Evolutionary conservation across 495 filamentous ascomycete genomes (phyloP).

Genomic region (Rhypophila decipiens): DNA sequence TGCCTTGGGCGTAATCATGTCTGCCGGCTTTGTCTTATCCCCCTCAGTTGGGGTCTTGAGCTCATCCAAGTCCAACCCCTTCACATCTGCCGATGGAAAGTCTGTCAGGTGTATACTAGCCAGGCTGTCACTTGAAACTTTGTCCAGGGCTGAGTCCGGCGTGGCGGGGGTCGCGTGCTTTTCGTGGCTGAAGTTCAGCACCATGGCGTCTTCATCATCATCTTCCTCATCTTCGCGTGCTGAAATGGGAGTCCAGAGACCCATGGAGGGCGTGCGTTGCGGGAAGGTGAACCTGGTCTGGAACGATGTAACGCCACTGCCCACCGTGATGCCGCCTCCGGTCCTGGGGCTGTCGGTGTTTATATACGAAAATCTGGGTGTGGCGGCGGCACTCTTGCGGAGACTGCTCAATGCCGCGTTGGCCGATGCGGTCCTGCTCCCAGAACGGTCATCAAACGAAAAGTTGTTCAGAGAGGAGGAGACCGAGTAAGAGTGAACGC

Average conservation of each 20-base stretch:
- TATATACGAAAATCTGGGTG: constrained; percentile 3
- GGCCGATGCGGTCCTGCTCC: constrained; percentile 21
- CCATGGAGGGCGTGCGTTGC: constrained; percentile 22
- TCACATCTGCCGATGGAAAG: background rate
- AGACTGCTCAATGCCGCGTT: constrained; percentile 27
- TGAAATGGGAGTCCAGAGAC: constrained; percentile 30
- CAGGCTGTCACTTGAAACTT: background rate
- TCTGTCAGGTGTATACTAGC: background rate
- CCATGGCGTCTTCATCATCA: constrained; percentile 38
- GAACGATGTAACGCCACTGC: constrained; percentile 29
- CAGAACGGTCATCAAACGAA: constrained; percentile 22
- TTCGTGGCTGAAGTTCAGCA: constrained; percentile 39
- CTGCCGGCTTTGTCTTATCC: background rate
- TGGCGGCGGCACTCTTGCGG: constrained; percentile 16
- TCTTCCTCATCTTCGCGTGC: constrained; percentile 22
- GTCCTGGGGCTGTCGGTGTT: constrained; percentile 2
- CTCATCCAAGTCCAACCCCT: too few relatives aligned
- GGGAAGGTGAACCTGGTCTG: constrained; percentile 14
- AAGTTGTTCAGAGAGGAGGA: constrained; percentile 21
- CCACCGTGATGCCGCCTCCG: constrained; percentile 27
- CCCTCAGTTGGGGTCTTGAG: background rate
- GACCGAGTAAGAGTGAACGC: constrained; percentile 21
- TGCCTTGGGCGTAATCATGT: background rate
- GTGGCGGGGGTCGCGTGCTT: constrained; percentile 4
- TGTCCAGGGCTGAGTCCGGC: background rate